phyloP scores from a whole-genome alignment of 2,329 filamentous ascomycete genomes.

The Drechslera avenae region DNA sequence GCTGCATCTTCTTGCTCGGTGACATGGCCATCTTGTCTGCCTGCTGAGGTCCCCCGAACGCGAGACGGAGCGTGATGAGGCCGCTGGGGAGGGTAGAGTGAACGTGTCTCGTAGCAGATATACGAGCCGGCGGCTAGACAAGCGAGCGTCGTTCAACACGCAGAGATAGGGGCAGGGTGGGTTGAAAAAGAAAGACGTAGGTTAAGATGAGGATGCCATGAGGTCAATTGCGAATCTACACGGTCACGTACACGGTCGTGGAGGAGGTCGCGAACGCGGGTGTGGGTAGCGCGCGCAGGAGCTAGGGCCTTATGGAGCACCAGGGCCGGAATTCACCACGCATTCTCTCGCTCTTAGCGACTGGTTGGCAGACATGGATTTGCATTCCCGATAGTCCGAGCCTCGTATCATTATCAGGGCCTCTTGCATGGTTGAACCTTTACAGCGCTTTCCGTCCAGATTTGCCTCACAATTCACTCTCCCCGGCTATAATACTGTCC shows the following conservation, averaged over 20 bases:
- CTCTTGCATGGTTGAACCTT: background rate
- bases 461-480: constrained; percentile 9
- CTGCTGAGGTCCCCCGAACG: constrained; percentile 27
- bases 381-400: constrained; percentile 1
- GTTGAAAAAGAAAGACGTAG: constrained; percentile 22
- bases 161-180: constrained; percentile 20
- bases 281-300: constrained; percentile 23
- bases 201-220: constrained; percentile 44
- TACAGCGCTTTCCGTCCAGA: constrained; percentile 1
- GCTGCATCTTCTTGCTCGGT: constrained; percentile 31
- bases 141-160: constrained; percentile 16
- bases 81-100: constrained; percentile 21
- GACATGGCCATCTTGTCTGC: constrained; percentile 42
- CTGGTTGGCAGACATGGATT: background rate
- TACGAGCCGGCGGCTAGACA: constrained; percentile 31
- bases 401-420: constrained; percentile 6
- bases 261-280: constrained; percentile 6
- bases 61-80: constrained; percentile 39
- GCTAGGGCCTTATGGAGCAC: constrained; percentile 31
- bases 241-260: constrained; percentile 4
- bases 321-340: constrained; percentile 26
- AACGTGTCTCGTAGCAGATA: constrained; percentile 34
- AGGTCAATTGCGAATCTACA: constrained; percentile 39
- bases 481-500: constrained; percentile 20
- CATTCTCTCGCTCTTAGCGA: constrained; percentile 18